Base-by-base conservation (phyloP, 441 rosid species). In the Syzygium syzygioides region DNA sequence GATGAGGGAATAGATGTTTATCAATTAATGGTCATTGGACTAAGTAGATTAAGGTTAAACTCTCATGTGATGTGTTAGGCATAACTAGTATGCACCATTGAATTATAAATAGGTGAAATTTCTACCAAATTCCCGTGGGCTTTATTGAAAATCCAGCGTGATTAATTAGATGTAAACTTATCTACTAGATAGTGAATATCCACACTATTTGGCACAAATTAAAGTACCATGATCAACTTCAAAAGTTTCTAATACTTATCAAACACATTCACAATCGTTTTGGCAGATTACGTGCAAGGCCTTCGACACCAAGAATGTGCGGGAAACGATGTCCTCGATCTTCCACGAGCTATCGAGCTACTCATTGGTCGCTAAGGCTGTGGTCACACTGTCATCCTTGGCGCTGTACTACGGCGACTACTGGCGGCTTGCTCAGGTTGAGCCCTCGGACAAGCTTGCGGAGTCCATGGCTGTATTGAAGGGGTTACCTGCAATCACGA, bases 281-380 rank as follows among this genome's bases (percentile, higher is more conserved):
- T 76, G 45, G 28, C 88, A 87, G 88, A 79, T 87, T 23, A 84
- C 89, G 13, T 88, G 89, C 86, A 88, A 88, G 60, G 89, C 89
- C 17, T 52, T 84, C 28, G 89, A 88, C 56, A 60, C 87, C 19
- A 84, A 88, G 45, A 88, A 88, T 50, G 62, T 62, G 34, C 79
- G 87, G 20, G 89, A 88, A 37, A 56, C 80, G 5, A 54, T 88
- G 89, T 18, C 52, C 57, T 23, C 48, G 15, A 62, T 88, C 18
- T 79, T 88, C 76, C 86, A 84, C 54, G 86, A 88, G 25, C 80
- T 88, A 14, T 80, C 89, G 19, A 37, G 87, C 45, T 62, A 88
- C 83, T 88, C 89, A 20, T 52, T 71, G 87, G 86, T 83, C 32
- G 50, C 62, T 13, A 88, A 88, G 87, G 89, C 89, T 1, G 87